Percentiles rank a stretch among this genome's conserved stretches.
These are phyloP conservation scores for Mycena galopus DNA, from an alignment of 768 basidiomycete genomes.

Conservation along the genomic window DNA sequence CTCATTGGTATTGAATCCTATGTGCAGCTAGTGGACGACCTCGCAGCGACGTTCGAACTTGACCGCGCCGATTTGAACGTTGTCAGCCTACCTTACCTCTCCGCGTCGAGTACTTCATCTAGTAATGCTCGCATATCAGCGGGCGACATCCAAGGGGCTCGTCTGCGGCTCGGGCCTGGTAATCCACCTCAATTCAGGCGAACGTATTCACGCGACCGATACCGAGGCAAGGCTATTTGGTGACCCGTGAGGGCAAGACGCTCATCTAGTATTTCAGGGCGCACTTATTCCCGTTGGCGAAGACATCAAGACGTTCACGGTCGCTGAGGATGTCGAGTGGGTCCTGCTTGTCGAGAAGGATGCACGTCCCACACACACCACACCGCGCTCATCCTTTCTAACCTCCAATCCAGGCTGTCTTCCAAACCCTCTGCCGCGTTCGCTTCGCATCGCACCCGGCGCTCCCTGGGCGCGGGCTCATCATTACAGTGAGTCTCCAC, in stretches of 20 bases:
- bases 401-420: conserved; percentile 80
- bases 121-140: conserved; percentile 57
- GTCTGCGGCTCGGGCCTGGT: conserved; percentile 76
- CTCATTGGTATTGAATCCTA: neutral
- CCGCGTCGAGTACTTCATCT: neutral
- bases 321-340: conserved; percentile 73
- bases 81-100: conserved; percentile 54
- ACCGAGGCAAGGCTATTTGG: conserved; percentile 64
- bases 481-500: conserved; percentile 74
- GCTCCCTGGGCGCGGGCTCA: conserved; percentile 74
- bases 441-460: conserved; percentile 61
- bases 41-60: conserved; percentile 85
- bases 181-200: conserved; percentile 71
- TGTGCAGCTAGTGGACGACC: conserved; percentile 85
- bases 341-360: conserved; percentile 96
- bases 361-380: conserved; percentile 53
- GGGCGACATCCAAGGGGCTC: conserved; percentile 92
- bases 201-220: conserved; percentile 63
- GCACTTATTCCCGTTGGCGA: conserved; percentile 84
- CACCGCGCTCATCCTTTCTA: neutral
- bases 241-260: neutral
- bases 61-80: conserved; percentile 85
- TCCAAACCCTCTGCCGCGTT: conserved; percentile 83
- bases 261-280: conserved; percentile 59
- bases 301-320: conserved; percentile 73